phyloP scores from a whole-genome alignment of 306 rosid genomes.

The Benincasa hispida region DNA sequence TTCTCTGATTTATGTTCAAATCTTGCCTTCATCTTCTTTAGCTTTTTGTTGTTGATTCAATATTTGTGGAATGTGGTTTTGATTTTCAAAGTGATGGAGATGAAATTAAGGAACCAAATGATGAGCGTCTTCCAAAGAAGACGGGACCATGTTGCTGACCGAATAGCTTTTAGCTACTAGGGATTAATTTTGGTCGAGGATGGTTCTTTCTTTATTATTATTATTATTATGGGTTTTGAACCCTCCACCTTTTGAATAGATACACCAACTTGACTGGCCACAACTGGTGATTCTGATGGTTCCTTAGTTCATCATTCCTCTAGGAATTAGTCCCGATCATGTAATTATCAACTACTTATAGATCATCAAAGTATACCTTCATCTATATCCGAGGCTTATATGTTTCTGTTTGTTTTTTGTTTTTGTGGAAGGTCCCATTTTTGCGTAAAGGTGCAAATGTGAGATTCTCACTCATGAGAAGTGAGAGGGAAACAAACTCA shows the following conservation, averaged over 20 bases:
- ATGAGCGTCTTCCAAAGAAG: conserved; percentile 31
- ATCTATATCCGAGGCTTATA: too few species aligned
- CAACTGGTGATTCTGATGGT: background rate
- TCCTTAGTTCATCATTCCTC: too few species aligned
- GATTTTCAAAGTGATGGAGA: background rate
- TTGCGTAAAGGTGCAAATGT: too few species aligned
- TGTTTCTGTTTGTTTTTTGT: too few species aligned
- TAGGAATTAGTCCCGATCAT: too few species aligned
- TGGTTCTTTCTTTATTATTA: conserved; percentile 31
- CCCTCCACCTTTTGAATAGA: background rate
- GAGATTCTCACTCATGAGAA: too few species aligned
- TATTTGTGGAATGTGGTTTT: background rate
- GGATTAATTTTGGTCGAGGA: conserved; percentile 68
- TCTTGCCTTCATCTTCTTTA: background rate
- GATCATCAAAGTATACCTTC: too few species aligned
- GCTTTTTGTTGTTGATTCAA: background rate
- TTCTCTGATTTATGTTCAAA: too few species aligned
- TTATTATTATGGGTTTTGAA: background rate
- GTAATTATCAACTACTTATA: too few species aligned
- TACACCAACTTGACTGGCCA: background rate
- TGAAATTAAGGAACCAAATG: conserved; percentile 38
- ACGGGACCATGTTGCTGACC: conserved; percentile 90
- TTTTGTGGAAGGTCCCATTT: too few species aligned
- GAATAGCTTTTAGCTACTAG: conserved; percentile 52
- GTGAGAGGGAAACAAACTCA: too few species aligned